Percentiles rank a stretch among this genome's conserved stretches.
Conservation (phyloP, 179 eudicot genomes). For the Silene noctiflora region DNA sequence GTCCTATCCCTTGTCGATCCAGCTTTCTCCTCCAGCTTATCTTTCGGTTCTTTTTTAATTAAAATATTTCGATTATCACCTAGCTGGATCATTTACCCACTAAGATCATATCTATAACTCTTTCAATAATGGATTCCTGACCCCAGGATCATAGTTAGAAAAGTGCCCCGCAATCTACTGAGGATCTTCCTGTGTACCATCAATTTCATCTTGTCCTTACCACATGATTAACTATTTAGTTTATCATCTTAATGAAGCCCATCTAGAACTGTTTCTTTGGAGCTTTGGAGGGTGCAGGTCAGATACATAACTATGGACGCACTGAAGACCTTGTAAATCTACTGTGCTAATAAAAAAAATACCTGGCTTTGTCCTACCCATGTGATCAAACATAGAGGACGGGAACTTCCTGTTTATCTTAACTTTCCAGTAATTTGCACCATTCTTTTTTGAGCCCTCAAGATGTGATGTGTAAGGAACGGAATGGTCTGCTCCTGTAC, state of each 20-base stretch:
- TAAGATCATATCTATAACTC: neutral
- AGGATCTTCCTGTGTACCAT: neutral
- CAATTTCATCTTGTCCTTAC: neutral
- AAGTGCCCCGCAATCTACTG: neutral
- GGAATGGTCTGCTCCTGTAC: neutral
- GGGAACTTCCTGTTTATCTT: neutral
- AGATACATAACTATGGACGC: neutral
- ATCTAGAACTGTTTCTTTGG: neutral
- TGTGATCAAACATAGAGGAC: neutral
- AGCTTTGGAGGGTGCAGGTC: neutral
- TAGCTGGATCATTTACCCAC: neutral
- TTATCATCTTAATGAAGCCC: neutral
- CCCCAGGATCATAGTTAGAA: neutral
- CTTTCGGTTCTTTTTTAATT: neutral
- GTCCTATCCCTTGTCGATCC: neutral
- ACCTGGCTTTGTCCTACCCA: neutral
- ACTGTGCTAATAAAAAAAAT: no score
- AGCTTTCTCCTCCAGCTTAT: neutral
- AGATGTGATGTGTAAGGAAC: neutral
- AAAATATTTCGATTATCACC: neutral
- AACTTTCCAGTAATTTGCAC: neutral
- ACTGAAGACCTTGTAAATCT: no score
- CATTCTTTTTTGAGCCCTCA: neutral
- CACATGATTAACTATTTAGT: neutral
- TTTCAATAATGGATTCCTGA: neutral